phyloP scores from a whole-genome alignment of 768 basidiomycete species.

The Lactifluus pinguis region DNA sequence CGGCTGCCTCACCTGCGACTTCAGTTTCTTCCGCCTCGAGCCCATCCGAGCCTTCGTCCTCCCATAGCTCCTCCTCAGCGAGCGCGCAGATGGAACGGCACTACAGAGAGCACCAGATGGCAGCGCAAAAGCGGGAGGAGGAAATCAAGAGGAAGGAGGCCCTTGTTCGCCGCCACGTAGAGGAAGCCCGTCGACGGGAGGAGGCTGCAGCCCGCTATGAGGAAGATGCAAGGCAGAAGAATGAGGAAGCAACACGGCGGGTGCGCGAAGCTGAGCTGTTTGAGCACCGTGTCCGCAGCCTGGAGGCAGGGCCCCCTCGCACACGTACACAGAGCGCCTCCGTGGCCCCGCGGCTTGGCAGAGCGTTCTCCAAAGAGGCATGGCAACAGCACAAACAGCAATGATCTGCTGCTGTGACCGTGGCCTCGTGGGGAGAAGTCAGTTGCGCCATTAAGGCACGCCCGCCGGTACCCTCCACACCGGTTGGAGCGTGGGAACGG shows the following conservation, averaged over 20 bases:
- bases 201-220: constrained; percentile 12
- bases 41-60: neutral
- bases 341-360: neutral
- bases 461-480: neutral
- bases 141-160: constrained; percentile 10
- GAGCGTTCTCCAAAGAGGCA: neutral
- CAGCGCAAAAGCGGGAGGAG: constrained; percentile 3
- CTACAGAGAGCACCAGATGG: constrained; percentile 1
- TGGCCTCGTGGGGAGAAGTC: constrained; percentile 1
- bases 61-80: neutral
- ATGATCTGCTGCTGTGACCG: neutral
- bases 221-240: constrained; percentile 9
- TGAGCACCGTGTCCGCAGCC: constrained; percentile 3
- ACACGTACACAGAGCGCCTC: neutral
- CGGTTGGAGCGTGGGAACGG: neutral
- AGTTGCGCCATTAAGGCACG: constrained; percentile 6
- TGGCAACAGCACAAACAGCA: constrained; percentile 3
- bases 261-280: constrained; percentile 2
- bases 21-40: constrained; percentile 6
- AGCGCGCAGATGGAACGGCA: neutral
- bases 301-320: constrained; percentile 1
- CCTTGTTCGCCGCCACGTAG: neutral
- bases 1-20: neutral
- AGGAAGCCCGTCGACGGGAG: constrained; percentile 12
- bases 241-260: constrained; percentile 12